Percentiles rank a stretch among this genome's conserved stretches.
These are phyloP conservation scores for Metarhizium album DNA, from an alignment of 2,329 filamentous ascomycete species.

Conservation along the genomic window DNA sequence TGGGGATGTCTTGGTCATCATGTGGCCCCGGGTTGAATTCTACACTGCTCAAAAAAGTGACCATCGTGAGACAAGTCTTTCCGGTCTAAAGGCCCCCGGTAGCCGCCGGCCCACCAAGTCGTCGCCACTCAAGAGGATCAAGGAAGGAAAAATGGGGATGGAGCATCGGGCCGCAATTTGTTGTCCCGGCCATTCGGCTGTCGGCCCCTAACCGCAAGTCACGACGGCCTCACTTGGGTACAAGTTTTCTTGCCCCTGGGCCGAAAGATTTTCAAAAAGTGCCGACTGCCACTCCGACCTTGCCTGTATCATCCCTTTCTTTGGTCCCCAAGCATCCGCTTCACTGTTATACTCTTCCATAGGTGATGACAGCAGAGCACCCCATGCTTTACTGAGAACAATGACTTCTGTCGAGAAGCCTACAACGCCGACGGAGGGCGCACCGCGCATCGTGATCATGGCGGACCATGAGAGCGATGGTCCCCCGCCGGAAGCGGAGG, in stretches of 20 bases:
- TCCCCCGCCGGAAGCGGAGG: background rate
- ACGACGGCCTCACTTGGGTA: background rate
- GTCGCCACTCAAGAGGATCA: background rate
- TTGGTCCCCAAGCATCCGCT: no score
- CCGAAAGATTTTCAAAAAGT: background rate
- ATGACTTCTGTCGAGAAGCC: background rate
- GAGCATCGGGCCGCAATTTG: background rate
- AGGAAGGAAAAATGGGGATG: background rate
- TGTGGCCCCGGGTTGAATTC: no score
- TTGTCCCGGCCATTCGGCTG: constrained; percentile 2
- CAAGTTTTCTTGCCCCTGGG: background rate
- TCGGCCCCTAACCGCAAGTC: constrained; percentile 2
- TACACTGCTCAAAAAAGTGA: background rate
- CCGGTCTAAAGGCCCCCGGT: background rate
- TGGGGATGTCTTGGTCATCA: background rate
- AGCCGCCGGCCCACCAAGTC: background rate
- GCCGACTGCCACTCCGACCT: background rate
- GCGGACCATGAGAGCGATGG: background rate
- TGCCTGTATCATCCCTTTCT: background rate
- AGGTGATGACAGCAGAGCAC: background rate
- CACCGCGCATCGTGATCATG: background rate
- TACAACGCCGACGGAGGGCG: background rate
- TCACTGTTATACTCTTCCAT: background rate
- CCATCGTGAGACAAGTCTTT: background rate
- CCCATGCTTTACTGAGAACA: background rate